phyloP scores from a whole-genome alignment of 2,329 filamentous ascomycete species.

The Fusarium algeriense region DNA sequence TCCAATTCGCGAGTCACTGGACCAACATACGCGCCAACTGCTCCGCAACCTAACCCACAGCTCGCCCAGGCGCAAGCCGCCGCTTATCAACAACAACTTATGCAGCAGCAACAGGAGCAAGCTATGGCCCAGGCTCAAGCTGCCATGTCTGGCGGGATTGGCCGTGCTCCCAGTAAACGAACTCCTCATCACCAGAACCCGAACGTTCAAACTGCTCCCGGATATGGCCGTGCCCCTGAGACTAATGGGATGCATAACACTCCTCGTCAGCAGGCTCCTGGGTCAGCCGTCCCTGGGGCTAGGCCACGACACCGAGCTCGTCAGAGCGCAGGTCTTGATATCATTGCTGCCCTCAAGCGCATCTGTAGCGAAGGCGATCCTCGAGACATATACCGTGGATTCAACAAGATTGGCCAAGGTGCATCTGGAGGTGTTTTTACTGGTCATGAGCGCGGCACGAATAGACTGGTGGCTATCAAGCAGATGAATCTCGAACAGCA shows the following conservation, averaged over 20 bases:
- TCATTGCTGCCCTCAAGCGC: slow-evolving; percentile 83
- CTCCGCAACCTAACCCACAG: slow-evolving; percentile 50
- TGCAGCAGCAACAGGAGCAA: slow-evolving; percentile 89
- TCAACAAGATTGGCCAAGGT: slow-evolving; percentile 97
- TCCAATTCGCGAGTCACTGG: slow-evolving; percentile 75
- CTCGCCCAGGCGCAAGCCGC: slow-evolving; percentile 56
- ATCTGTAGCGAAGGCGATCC: slow-evolving; percentile 95
- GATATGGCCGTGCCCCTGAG: slow-evolving; percentile 49
- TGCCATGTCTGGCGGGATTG: slow-evolving; percentile 77
- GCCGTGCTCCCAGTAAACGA: slow-evolving; percentile 80
- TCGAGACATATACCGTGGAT: slow-evolving; percentile 84
- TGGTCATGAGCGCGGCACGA: slow-evolving; percentile 85
- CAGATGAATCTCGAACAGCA: slow-evolving; percentile 99
- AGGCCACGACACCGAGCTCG: slow-evolving; percentile 82
- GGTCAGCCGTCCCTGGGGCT: slow-evolving; percentile 60
- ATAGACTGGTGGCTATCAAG: slow-evolving; percentile 95
- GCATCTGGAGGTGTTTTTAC: slow-evolving; percentile 96
- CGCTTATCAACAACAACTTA: slow-evolving; percentile 71
- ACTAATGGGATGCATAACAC: slow-evolving; percentile 50
- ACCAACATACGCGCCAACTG: slow-evolving; percentile 62
- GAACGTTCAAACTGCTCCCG: slow-evolving; percentile 43
- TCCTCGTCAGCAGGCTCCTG: slow-evolving; percentile 55
- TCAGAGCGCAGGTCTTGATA: slow-evolving; percentile 84
- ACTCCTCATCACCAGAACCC: slow-evolving; percentile 56
- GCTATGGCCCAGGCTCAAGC: slow-evolving; percentile 84